These are phyloP conservation scores for Aspergillus campestris DNA, from an alignment of 495 filamentous ascomycete species.

Conservation along the genomic window DNA sequence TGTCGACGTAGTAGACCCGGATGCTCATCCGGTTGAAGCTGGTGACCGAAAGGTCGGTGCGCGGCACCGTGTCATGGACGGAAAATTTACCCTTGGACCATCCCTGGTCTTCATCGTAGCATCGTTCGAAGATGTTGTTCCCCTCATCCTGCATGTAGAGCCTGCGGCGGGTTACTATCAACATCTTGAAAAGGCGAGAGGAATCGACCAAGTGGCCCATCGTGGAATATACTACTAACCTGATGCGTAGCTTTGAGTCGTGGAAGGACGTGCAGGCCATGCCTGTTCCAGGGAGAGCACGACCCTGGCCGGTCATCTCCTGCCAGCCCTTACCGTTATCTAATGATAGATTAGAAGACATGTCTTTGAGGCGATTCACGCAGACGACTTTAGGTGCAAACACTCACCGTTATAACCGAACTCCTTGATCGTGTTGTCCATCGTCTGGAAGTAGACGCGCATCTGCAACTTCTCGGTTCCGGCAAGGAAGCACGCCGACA, in stretches of 20 bases:
- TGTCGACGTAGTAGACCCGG: slow-evolving; percentile 3
- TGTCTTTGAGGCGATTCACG: too few species aligned
- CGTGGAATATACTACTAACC: neutral
- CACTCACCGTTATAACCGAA: too few species aligned
- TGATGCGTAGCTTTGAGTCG: neutral
- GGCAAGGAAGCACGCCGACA: neutral
- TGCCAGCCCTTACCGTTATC: neutral
- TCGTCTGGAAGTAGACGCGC: neutral
- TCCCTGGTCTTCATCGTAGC: neutral
- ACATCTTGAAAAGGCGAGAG: too few species aligned
- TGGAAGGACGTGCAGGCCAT: neutral
- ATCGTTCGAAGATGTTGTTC: neutral
- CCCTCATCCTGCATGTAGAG: slow-evolving; percentile 1
- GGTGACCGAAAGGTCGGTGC: slow-evolving; percentile 2
- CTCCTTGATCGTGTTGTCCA: neutral
- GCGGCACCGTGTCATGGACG: neutral
- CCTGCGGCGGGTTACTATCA: neutral
- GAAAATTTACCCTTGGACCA: neutral
- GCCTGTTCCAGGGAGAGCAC: slow-evolving; percentile 1
- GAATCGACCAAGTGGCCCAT: too few species aligned
- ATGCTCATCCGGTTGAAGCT: neutral
- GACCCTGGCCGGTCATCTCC: slow-evolving; percentile 3
- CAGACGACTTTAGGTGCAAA: too few species aligned
- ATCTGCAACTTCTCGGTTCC: neutral
- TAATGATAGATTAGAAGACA: too few species aligned